Evolutionary conservation across 768 basidiomycete species (phyloP), one percentile per base, ranked within the genome.

Genomic region (Podaxis sp.): DNA sequence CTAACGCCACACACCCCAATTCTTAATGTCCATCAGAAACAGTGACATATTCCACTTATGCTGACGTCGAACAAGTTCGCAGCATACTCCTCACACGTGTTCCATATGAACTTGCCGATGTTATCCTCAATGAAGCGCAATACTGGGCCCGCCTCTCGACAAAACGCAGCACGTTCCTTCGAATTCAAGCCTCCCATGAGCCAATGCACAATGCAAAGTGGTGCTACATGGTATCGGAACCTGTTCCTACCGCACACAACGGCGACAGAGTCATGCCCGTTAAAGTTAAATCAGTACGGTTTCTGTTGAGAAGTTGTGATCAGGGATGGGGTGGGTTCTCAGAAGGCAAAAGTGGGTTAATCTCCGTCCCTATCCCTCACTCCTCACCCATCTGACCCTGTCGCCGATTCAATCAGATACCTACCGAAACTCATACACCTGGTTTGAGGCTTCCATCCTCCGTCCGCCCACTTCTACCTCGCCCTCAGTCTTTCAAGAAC

Each of bases 271-370:
- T 50, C 27, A 55, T 41, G 22, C 25, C 51, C 24, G 37, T 63
- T 9, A 55, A 43, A 19, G 57, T 71, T 12, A 68, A 64, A 49
- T 53, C 50, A 27, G 64, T 73, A 2, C 56, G 53, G 36, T 71
- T 73, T 38, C 56, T 53, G 17, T 59, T 67, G 11, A 50, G 52
- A 37, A 71, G 71, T 55, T 66, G 64, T 51, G 75, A 76, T 61
- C 75, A 76, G 67, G 75, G 74, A 6, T 76, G 73, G 74, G 71
- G 73, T 12, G 73, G 72, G 11, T 67, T 70, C 17, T 56, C 60
- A 1, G 61, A 62, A 22, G 47, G 66, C 25, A 40, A 24, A 65
- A 70, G 73, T 73, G 41, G n/a, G 56, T 54, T 17, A n/a, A 50
- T 27, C 27, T 19, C 27, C 15, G 15, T 24, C 15, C 29, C 29